phyloP scores from a whole-genome alignment of 2,329 filamentous ascomycete genomes.

The Paramyrothecium roridum region DNA sequence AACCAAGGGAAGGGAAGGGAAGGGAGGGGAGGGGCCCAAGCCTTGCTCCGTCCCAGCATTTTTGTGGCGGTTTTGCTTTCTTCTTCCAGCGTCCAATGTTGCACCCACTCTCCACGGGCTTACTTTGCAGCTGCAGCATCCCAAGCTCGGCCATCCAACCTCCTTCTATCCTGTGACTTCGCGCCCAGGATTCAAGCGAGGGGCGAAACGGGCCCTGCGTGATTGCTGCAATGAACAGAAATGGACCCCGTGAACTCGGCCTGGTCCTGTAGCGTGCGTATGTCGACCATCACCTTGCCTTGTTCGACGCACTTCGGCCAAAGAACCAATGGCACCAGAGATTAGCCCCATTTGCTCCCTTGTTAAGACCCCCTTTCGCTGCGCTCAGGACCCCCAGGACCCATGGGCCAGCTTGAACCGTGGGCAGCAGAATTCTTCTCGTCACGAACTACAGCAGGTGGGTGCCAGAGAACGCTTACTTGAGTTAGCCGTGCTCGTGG shows the following conservation, averaged over 20 bases:
- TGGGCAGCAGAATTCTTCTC: neutral
- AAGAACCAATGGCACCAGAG: neutral
- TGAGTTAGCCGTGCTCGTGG: too few relatives aligned
- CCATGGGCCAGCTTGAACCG: neutral
- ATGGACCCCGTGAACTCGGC: neutral
- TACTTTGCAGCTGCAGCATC: neutral
- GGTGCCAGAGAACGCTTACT: too few relatives aligned
- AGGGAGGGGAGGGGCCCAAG: neutral
- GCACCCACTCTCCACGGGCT: neutral
- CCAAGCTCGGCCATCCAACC: neutral
- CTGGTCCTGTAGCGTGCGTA: too few relatives aligned
- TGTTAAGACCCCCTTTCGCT: neutral
- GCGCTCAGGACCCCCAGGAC: neutral
- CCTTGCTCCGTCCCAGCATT: neutral
- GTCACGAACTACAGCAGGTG: neutral
- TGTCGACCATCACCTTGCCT: too few relatives aligned
- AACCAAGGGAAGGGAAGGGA: too few relatives aligned
- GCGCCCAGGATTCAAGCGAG: neutral
- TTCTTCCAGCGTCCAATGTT: neutral
- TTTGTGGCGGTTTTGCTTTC: neutral
- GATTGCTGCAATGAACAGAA: neutral
- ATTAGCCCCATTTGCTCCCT: neutral
- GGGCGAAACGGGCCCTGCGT: neutral
- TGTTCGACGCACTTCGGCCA: neutral
- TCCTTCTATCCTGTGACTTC: neutral